Conservation (phyloP, 192 early-diverging fungal genomes). For the Mortierella alpina region DNA sequence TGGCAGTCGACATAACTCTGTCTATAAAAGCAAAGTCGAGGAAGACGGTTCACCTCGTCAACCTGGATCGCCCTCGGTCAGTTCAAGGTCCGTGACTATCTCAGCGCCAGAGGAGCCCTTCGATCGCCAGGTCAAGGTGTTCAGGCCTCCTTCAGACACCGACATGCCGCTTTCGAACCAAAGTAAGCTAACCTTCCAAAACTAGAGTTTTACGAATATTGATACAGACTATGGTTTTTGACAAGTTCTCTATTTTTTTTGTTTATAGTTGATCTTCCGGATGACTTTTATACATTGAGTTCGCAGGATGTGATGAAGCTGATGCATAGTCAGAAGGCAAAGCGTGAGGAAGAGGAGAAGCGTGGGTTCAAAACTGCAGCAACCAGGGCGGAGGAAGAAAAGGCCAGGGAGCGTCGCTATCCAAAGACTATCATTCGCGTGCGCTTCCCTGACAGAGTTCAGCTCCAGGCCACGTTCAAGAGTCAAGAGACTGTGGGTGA, state of each 20-base stretch:
- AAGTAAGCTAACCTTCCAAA: conserved; percentile 27
- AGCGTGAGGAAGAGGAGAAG: conserved; percentile 69
- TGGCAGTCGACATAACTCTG: conserved; percentile 37
- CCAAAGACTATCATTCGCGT: conserved; percentile 85
- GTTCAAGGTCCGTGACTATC: neutral
- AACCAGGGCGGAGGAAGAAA: conserved; percentile 79
- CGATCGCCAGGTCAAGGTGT: conserved; percentile 62
- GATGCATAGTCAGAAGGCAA: conserved; percentile 65
- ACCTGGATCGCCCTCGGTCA: neutral
- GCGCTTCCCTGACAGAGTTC: conserved; percentile 82
- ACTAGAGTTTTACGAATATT: neutral
- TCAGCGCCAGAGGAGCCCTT: conserved; percentile 10
- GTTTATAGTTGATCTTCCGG: conserved; percentile 79
- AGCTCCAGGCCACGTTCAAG: conserved; percentile 80
- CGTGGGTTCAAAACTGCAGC: conserved; percentile 82
- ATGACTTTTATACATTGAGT: conserved; percentile 86
- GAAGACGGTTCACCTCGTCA: conserved; percentile 9
- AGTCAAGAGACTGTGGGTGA: conserved; percentile 64
- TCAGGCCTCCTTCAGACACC: conserved; percentile 59
- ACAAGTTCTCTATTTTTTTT: neutral
- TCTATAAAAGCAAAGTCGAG: conserved; percentile 24
- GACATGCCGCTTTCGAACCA: conserved; percentile 42
- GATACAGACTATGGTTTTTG: neutral
- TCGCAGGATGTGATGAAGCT: conserved; percentile 77
- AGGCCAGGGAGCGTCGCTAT: conserved; percentile 69